Percentiles rank a stretch among this genome's conserved stretches.
phyloP scores from a whole-genome alignment of 345 rosid species.

The Crucihimalaya himalaica region DNA sequence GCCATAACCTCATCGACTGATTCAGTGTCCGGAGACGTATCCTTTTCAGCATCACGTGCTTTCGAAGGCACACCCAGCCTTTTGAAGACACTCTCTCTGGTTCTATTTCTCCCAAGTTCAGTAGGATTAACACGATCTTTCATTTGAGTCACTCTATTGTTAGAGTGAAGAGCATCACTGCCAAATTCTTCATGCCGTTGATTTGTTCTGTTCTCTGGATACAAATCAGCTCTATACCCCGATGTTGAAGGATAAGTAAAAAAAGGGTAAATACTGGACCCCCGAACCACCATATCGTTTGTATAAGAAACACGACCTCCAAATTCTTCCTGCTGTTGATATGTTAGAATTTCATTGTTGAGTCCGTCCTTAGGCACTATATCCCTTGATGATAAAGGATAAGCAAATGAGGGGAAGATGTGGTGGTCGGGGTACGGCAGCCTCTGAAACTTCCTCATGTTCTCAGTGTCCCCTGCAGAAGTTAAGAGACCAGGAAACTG shows the following conservation, averaged over 20 bases:
- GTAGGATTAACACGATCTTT: constrained; percentile 5
- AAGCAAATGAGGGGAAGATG: constrained; percentile 39
- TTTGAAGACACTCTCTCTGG: constrained; percentile 54
- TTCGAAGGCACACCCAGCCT: constrained; percentile 47
- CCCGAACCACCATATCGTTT: neutral
- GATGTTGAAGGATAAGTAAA: constrained; percentile 13
- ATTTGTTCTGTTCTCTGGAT: constrained; percentile 31
- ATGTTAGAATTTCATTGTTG: constrained; percentile 1
- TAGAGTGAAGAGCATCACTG: constrained; percentile 32
- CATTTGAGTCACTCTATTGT: constrained; percentile 20
- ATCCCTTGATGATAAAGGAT: constrained; percentile 18
- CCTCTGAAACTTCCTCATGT: constrained; percentile 26
- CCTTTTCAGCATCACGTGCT: constrained; percentile 18
- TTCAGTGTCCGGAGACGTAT: constrained; percentile 13
- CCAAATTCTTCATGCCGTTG: constrained; percentile 32
- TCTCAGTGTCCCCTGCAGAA: constrained; percentile 23
- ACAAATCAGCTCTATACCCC: constrained; percentile 25
- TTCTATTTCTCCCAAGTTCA: constrained; percentile 28
- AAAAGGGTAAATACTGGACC: constrained; percentile 37
- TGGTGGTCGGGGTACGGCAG: constrained; percentile 27
- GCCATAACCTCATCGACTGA: constrained; percentile 59
- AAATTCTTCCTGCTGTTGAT: constrained; percentile 29
- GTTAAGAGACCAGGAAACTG: constrained; percentile 30
- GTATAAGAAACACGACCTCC: constrained; percentile 16
- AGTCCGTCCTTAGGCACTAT: constrained; percentile 12